phyloP scores from a whole-genome alignment of 306 rosid genomes.

The Rubus idaeus region DNA sequence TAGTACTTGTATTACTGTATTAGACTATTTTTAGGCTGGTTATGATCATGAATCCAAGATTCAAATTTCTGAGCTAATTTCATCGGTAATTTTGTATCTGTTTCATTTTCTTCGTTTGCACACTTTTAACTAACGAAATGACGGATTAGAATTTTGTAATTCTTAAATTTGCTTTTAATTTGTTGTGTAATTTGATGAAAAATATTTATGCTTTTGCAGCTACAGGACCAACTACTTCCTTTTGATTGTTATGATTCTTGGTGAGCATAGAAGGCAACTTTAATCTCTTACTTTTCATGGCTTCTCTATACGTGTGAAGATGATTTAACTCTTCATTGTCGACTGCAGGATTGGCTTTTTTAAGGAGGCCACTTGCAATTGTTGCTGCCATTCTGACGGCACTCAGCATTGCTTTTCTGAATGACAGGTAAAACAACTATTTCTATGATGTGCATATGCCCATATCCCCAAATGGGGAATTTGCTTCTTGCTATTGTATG shows the following conservation, averaged over 20 bases:
- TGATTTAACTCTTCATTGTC: slow-evolving; percentile 14
- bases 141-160: neutral
- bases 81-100: neutral
- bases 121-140: neutral
- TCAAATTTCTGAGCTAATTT: neutral
- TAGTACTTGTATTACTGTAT: neutral
- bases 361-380: slow-evolving; percentile 77
- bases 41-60: neutral
- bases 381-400: slow-evolving; percentile 84
- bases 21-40: neutral
- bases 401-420: slow-evolving; percentile 83
- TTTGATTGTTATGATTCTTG: slow-evolving; percentile 72
- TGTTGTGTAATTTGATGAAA: neutral
- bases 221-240: slow-evolving; percentile 93
- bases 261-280: slow-evolving; percentile 46
- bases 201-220: slow-evolving; percentile 45
- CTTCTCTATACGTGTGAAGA: neutral
- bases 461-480: neutral
- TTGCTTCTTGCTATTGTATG: neutral
- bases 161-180: neutral
- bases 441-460: neutral
- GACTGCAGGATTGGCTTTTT: slow-evolving; percentile 80
- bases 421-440: slow-evolving; percentile 67
- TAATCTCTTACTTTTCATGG: neutral
- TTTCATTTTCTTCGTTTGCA: neutral